Conservation (phyloP, 768 basidiomycete genomes). For the Suillus alpinus region DNA sequence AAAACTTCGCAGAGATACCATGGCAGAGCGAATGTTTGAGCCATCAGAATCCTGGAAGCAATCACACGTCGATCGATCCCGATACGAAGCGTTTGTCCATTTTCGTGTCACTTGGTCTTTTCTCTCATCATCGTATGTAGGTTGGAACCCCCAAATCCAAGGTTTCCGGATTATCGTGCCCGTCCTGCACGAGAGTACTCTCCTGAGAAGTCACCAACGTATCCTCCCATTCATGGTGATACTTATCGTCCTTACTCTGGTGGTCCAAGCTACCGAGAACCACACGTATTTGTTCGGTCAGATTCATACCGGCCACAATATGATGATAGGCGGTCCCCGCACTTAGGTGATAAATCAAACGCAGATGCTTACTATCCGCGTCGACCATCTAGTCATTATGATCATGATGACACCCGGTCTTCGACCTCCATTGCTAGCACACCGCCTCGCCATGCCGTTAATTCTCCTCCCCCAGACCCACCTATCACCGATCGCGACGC, state of each 20-base stretch:
- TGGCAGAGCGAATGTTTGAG: conserved; percentile 62
- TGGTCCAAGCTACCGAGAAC: conserved; percentile 37
- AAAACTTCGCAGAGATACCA: conserved; percentile 34
- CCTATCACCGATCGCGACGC: conserved; percentile 8
- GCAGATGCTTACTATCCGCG: conserved; percentile 23
- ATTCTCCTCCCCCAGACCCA: conserved; percentile 25
- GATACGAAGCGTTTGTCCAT: conserved; percentile 40
- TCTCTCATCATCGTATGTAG: conserved; percentile 21
- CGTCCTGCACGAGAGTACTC: conserved; percentile 32
- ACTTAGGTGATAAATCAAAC: conserved; percentile 30
- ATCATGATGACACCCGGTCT: conserved; percentile 25
- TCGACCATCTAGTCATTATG: conserved; percentile 18
- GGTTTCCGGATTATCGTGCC: conserved; percentile 35
- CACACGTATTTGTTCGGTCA: conserved; percentile 32
- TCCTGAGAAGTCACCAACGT: conserved; percentile 33
- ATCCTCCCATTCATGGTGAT: conserved; percentile 40
- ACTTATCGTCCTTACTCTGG: conserved; percentile 46
- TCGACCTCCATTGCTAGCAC: conserved; percentile 33
- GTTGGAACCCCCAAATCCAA: conserved; percentile 28
- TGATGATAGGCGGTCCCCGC: conserved; percentile 29
- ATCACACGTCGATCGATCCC: conserved; percentile 45
- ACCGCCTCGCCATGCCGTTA: conserved; percentile 23
- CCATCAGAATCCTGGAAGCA: conserved; percentile 74
- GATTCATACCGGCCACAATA: conserved; percentile 56
- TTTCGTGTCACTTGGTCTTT: conserved; percentile 20